Percentiles rank a stretch among this genome's conserved stretches.
Evolutionary conservation across 495 filamentous ascomycete genomes (phyloP).

Genomic region (Jackrogersella minutella): DNA sequence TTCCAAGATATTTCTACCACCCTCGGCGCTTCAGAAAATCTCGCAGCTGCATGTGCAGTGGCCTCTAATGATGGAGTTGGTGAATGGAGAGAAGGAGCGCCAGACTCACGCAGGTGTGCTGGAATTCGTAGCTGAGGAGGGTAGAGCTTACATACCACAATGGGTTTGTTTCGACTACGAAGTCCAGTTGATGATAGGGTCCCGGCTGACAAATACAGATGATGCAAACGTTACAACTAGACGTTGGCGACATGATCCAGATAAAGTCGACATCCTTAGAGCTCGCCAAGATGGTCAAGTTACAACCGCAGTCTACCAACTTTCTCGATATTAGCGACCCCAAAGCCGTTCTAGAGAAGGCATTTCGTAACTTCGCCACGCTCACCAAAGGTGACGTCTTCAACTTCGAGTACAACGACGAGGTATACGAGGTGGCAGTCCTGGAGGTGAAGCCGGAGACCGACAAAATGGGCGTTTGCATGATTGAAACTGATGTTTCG

Average conservation of each 20-base stretch:
- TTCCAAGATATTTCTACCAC: conserved; percentile 95
- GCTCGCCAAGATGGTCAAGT: conserved; percentile 88
- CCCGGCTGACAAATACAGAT: conserved; percentile 62
- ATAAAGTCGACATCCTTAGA: conserved; percentile 92
- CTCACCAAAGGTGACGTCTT: conserved; percentile 92
- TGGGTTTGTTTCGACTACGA: conserved; percentile 69
- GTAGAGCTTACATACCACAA: conserved; percentile 91
- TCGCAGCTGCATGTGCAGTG: conserved; percentile 96
- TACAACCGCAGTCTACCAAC: conserved; percentile 88
- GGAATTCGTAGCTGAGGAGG: conserved; percentile 97
- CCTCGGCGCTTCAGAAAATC: conserved; percentile 93
- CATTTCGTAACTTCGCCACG: conserved; percentile 92
- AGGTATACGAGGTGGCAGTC: conserved; percentile 89
- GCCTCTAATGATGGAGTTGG: conserved; percentile 94
- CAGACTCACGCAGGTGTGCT: conserved; percentile 92
- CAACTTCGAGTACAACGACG: conserved; percentile 94
- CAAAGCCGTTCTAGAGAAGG: conserved; percentile 96
- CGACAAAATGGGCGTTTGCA: conserved; percentile 81
- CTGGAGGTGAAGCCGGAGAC: conserved; percentile 88
- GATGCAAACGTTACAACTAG: conserved; percentile 89
- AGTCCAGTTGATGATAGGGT: conserved; percentile 8
- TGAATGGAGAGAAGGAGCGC: conserved; percentile 80
- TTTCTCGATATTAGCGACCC: conserved; percentile 98
- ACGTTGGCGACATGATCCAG: conserved; percentile 92
- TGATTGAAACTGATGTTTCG: conserved; percentile 91